Evolutionary conservation across 768 basidiomycete species (phyloP), one percentile per base, ranked within the genome.

Genomic region (Rhizopogon vesiculosus): DNA sequence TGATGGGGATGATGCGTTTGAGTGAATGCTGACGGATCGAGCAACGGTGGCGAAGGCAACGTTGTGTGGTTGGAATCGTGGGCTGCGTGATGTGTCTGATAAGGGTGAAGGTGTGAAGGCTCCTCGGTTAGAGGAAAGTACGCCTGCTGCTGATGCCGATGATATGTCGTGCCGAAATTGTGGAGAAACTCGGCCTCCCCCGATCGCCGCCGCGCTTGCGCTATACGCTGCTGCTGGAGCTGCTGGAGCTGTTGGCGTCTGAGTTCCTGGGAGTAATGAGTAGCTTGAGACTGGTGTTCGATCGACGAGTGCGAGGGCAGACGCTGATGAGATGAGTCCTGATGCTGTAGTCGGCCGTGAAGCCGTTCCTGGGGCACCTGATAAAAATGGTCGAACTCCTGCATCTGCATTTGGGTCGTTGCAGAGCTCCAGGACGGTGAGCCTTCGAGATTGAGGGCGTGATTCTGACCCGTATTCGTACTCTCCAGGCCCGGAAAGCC

Each of bases 351-450:
- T 71, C 53, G 77, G 77, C 40, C 77, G 71, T 69, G 74, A 69
- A 62, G 64, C 60, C 60, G 63, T 59, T 65, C 68, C 66, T 58
- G 63, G 29, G 59, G 68, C 61, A 67, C 61, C 56, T 15, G 72
- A 59, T 79, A 80, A 59, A 77, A 80, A 72, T 70, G 77, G 59
- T 73, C 75, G 77, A 72, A 73, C 53, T 69, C 72, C 65, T 61
- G 70, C 66, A 73, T 74, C 70, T 69, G 70, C 70, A 72, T 72
- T 72, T 67, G 76, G 68, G 76, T 87, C 87, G 80, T 91, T 89
- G 81, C 89, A 90, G 79, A 91, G 86, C 62, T 91, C 89, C 87
- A 91, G 81, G 80, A 91, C 85, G 71, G 85, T 79, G 80, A 91
- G 83, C 58, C 89, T 75, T 63, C 89, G 80, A 74, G 86, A 88